These are phyloP conservation scores for Uncinocarpus reesii DNA, from an alignment of 2,329 filamentous ascomycete species.

Conservation along the genomic window DNA sequence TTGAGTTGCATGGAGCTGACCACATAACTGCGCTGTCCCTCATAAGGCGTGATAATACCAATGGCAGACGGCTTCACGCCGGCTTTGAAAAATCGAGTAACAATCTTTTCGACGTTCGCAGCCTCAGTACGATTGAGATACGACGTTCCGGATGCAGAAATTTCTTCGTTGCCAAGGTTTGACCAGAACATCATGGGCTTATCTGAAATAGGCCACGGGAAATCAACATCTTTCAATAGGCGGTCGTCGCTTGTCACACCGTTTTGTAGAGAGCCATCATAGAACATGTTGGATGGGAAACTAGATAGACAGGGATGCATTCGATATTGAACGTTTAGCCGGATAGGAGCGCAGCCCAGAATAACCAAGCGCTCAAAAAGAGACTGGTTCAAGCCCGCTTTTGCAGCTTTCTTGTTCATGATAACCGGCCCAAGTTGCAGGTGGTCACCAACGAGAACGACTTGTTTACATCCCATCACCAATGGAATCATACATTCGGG, in stretches of 20 bases:
- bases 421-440: slow-evolving; percentile 97
- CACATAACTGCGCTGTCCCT: slow-evolving; percentile 95
- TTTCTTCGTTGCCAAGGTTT: slow-evolving; percentile 94
- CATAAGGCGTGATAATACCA: slow-evolving; percentile 96
- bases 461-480: slow-evolving; percentile 94
- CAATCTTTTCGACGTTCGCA: slow-evolving; percentile 95
- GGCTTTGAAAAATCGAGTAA: slow-evolving; percentile 97
- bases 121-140: slow-evolving; percentile 97
- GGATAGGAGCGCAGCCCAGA: slow-evolving; percentile 79
- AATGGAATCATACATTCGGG: slow-evolving; percentile 98
- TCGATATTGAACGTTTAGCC: slow-evolving; percentile 92
- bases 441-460: slow-evolving; percentile 96
- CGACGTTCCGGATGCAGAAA: slow-evolving; percentile 92
- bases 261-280: slow-evolving; percentile 93
- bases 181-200: slow-evolving; percentile 99
- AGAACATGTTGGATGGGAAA: slow-evolving; percentile 99
- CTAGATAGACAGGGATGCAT: slow-evolving; percentile 98
- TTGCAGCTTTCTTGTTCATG: slow-evolving; percentile 99
- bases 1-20: slow-evolving; percentile 99
- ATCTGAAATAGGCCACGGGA: slow-evolving; percentile 90
- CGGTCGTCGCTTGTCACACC: slow-evolving; percentile 85
- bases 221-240: slow-evolving; percentile 85
- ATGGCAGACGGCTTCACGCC: slow-evolving; percentile 90
- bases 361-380: slow-evolving; percentile 93
- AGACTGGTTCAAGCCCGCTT: slow-evolving; percentile 95